Conservation (phyloP, 495 filamentous ascomycete species). For the Clohesyomyces aquaticus region DNA sequence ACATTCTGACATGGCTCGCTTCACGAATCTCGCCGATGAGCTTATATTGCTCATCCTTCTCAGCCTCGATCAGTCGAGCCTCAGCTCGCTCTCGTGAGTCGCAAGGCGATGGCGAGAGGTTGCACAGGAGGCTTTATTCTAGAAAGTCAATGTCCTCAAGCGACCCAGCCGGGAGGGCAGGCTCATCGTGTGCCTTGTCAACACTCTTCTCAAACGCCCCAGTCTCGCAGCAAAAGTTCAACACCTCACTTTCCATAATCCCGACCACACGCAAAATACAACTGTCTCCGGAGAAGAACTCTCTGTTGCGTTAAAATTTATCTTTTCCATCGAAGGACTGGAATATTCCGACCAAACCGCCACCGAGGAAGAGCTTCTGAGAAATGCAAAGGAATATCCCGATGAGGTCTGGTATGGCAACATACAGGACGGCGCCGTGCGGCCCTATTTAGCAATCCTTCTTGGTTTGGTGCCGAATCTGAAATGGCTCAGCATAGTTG, state of each 20-base stretch:
- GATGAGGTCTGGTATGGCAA: not conserved
- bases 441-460: not conserved
- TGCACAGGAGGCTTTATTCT: not conserved
- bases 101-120: not conserved
- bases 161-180: not conserved
- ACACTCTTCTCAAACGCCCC: not conserved
- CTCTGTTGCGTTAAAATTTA: not conserved
- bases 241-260: not conserved
- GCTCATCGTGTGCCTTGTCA: not conserved
- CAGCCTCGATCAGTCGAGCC: conserved; percentile 2
- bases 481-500: not conserved
- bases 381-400: not conserved
- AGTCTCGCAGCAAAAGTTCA: not conserved
- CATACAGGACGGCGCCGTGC: not conserved
- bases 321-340: not conserved
- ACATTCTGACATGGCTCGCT: not conserved
- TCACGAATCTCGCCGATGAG: conserved; percentile 1
- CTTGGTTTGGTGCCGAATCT: not conserved
- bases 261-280: not conserved
- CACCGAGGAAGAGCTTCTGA: not conserved
- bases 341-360: not conserved
- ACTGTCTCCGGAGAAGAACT: not conserved
- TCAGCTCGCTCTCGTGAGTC: not conserved
- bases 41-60: not conserved
- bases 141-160: not conserved